Base-by-base conservation (phyloP, 2,329 filamentous ascomycete genomes). In the Trichoderma atrobrunneum region DNA sequence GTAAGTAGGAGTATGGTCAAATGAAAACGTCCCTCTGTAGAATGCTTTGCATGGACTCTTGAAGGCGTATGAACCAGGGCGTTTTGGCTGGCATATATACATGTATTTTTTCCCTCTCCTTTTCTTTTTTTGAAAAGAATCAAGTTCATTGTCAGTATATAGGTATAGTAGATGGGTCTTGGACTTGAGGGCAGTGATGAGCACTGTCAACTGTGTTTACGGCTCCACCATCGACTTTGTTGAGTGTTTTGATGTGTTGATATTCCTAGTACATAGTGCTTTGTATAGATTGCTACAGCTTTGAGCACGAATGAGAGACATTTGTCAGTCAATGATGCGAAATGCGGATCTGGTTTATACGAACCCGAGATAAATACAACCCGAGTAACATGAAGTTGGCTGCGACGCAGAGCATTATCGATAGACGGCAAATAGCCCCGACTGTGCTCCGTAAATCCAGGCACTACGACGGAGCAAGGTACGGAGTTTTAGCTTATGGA, bases 71-170 rank as follows among this genome's bases (percentile, higher is more conserved):
- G 59, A 68, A 66, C 70, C 30, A 60, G 56, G 69, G 74, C 73
- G 76, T 78, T 77, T 54, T 74, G 73, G 73, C 71, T 60, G 51
- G 43, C 32, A 59, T 39, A 43, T 28, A 60, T 60, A n/a, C 39
- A 21, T 54, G 48, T 30, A 32, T 63, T 43, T 18, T 63, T 73
- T n/a, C 16, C 16, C 6, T 43, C 14, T 59, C 2, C 26, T 57
- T 18, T 12, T 3, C 11, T 48, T 30, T 57, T 59, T 30, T 59
- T 56, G 54, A 67, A 67, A 67, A 59, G 32, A 14, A 14, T 34
- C 32, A 34, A 34, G 34, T 51, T 34, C 54, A 54, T 39, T 43
- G 32, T 57, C 36, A 67, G 61, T 70, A 69, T 72, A 62, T 60
- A 34, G 2, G n/a, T n/a, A n/a, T 32, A 36, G 34, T 6, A 66